These are phyloP conservation scores for Rhizomucor pusillus DNA, from an alignment of 371 early-diverging fungal species.

Conservation along the genomic window DNA sequence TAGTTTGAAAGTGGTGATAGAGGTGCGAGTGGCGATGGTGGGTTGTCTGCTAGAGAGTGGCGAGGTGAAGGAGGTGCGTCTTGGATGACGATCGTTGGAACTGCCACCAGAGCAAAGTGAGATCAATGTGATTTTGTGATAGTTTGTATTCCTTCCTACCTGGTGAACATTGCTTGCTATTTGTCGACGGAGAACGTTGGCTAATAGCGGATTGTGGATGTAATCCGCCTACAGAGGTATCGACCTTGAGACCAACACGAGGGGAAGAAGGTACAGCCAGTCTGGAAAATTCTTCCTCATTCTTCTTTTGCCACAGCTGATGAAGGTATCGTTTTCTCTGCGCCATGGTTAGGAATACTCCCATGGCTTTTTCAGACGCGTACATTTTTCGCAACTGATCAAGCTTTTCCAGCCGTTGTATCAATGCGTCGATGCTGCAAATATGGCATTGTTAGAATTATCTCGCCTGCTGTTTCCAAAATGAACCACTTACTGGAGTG, in stretches of 20 bases:
- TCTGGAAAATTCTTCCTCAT: slow-evolving; percentile 39
- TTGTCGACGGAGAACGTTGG: background rate
- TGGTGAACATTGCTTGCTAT: slow-evolving; percentile 6
- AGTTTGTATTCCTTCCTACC: background rate
- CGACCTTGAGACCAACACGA: slow-evolving; percentile 3
- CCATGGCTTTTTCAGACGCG: slow-evolving; percentile 43
- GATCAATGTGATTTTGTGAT: background rate
- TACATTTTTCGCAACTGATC: slow-evolving; percentile 41
- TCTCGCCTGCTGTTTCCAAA: too few relatives aligned
- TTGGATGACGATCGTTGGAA: slow-evolving; percentile 39
- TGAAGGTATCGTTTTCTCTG: slow-evolving; percentile 40
- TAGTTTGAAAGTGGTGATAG: slow-evolving; percentile 34
- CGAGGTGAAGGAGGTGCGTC: slow-evolving; percentile 19
- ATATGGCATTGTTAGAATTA: background rate
- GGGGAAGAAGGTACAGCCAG: slow-evolving; percentile 19
- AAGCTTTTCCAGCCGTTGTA: slow-evolving; percentile 38
- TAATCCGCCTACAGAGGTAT: slow-evolving; percentile 5
- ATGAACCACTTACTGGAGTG: slow-evolving; percentile 41
- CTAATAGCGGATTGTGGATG: background rate
- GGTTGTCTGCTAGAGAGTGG: slow-evolving; percentile 2
- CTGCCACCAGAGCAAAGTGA: background rate
- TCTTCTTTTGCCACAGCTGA: slow-evolving; percentile 41
- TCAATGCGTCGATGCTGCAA: slow-evolving; percentile 34
- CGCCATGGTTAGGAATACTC: slow-evolving; percentile 37
- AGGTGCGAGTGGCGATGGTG: slow-evolving; percentile 9